A percentile compares a stretch with the other conserved stretches of the same genome.
These are phyloP conservation scores for Neofusicoccum kwambonambiense DNA, from an alignment of 2,329 filamentous ascomycete species.

Conservation along the genomic window DNA sequence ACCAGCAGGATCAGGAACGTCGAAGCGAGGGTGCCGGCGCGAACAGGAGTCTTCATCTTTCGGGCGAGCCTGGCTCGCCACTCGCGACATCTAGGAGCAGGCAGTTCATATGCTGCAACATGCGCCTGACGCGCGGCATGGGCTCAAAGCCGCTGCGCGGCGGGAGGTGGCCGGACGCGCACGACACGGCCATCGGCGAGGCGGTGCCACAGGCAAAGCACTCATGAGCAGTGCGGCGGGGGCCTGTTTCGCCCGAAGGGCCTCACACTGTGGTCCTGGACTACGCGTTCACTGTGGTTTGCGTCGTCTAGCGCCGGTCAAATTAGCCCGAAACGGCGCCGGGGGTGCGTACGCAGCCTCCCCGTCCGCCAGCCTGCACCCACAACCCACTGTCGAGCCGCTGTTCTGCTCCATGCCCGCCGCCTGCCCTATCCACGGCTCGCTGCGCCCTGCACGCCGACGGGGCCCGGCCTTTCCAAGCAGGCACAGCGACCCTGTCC, in stretches of 20 bases:
- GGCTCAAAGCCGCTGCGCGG: neutral
- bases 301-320: conserved; percentile 10
- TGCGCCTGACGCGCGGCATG: conserved; percentile 2
- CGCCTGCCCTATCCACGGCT: no score
- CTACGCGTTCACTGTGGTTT: conserved; percentile 10
- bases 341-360: neutral
- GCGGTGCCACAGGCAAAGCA: neutral
- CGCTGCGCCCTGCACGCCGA: no score
- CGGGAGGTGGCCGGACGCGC: neutral
- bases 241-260: neutral
- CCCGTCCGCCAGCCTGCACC: neutral
- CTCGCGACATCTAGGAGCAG: neutral
- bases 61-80: neutral
- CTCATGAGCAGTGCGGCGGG: neutral
- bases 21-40: conserved; percentile 8
- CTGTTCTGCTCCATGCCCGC: no score
- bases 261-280: neutral
- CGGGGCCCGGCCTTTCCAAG: no score
- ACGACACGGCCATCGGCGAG: neutral
- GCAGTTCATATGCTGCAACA: neutral
- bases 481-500: no score
- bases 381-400: no score
- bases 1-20: neutral
- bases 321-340: conserved; percentile 1
- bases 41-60: conserved; percentile 15